Evolutionary conservation across 306 rosid genomes (phyloP).

Genomic region (Cucurbita ficifolia): DNA sequence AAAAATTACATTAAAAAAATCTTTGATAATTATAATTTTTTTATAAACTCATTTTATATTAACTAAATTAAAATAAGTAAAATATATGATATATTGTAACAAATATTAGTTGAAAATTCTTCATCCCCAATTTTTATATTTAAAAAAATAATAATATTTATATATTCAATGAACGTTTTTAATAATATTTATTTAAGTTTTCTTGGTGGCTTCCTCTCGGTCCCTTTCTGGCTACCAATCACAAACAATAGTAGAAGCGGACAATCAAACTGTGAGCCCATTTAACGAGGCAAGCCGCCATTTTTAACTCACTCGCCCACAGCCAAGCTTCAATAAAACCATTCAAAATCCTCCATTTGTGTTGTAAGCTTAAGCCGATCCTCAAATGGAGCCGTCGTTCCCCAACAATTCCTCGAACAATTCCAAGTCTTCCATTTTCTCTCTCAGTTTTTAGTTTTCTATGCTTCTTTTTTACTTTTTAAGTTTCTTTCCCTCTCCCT

Average conservation of each 20-base stretch:
- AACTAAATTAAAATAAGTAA: too few species aligned
- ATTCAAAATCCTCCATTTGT: too few species aligned
- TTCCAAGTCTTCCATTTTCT: constrained; percentile 17
- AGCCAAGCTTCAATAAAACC: background rate
- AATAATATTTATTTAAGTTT: too few species aligned
- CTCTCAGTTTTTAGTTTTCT: background rate
- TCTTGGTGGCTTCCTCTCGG: background rate
- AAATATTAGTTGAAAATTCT: too few species aligned
- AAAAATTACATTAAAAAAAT: too few species aligned
- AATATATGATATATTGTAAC: too few species aligned
- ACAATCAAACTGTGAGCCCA: background rate
- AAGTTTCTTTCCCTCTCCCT: background rate
- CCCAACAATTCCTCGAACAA: constrained; percentile 7
- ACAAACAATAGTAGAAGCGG: background rate
- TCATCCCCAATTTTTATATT: too few species aligned
- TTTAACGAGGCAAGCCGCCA: constrained; percentile 1
- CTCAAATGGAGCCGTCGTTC: constrained; percentile 35
- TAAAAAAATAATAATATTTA: too few species aligned
- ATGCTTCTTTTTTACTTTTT: background rate
- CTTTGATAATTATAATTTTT: too few species aligned
- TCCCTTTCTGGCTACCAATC: background rate
- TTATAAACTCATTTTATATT: too few species aligned
- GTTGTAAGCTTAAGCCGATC: constrained; percentile 20
- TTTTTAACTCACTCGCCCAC: background rate
- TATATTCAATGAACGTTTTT: too few species aligned